Conservation (phyloP, 306 rosid species). For the Glycyrrhiza uralensis region DNA sequence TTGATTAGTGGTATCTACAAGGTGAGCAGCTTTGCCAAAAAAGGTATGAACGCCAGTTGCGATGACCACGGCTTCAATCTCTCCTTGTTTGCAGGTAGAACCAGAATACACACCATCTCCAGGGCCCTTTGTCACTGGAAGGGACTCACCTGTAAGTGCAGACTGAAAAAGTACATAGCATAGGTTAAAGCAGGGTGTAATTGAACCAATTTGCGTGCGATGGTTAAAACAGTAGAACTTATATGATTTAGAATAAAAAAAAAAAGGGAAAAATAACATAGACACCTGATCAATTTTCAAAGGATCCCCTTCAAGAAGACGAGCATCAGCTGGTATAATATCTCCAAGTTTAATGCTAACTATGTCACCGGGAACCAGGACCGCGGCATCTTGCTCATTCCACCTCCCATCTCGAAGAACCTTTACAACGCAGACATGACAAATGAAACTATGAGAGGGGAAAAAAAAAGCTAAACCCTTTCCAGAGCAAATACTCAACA, state of each 20-base stretch:
- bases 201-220: background rate
- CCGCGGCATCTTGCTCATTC: conserved; percentile 72
- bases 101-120: conserved; percentile 98
- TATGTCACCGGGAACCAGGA: conserved; percentile 80
- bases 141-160: conserved; percentile 94
- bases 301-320: conserved; percentile 96
- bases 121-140: conserved; percentile 94
- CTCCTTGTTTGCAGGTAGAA: conserved; percentile 99
- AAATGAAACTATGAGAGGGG: conserved; percentile 8
- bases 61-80: conserved; percentile 93
- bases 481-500: background rate
- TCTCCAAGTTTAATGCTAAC: conserved; percentile 86
- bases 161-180: conserved; percentile 62
- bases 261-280: background rate
- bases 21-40: conserved; percentile 99
- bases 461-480: background rate
- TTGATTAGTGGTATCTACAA: conserved; percentile 92
- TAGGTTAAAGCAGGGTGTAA: background rate
- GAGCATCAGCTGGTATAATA: conserved; percentile 80
- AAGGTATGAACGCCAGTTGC: conserved; percentile 98
- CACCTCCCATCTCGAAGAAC: conserved; percentile 94
- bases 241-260: background rate
- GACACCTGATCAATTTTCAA: conserved; percentile 85
- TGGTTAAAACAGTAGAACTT: background rate
- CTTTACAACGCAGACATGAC: conserved; percentile 35